Evolutionary conservation across 331 rosid species (phyloP).

Genomic region (Rhamnella rubrinervis): DNA sequence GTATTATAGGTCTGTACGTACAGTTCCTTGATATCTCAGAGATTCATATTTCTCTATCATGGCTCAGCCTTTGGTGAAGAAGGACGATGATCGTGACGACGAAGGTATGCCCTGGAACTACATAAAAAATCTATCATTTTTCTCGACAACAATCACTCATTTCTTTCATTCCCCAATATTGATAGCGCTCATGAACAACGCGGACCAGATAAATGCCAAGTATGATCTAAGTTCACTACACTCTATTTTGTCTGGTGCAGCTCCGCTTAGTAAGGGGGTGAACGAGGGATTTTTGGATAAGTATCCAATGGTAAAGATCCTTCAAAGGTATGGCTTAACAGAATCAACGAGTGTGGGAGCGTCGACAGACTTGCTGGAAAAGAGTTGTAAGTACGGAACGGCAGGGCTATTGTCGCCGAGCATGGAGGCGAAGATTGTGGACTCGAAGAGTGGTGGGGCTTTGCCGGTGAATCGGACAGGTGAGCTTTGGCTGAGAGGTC

Average conservation of each 20-base stretch:
- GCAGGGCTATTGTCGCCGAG: conserved; percentile 71
- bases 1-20: not conserved
- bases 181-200: conserved; percentile 65
- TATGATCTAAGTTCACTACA: conserved; percentile 65
- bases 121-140: not conserved
- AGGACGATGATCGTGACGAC: conserved; percentile 98
- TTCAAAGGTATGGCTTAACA: conserved; percentile 86
- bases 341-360: conserved; percentile 78
- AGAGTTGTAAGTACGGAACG: conserved; percentile 83
- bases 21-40: conserved; percentile 48
- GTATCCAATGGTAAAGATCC: conserved; percentile 53
- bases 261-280: conserved; percentile 85
- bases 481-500: conserved; percentile 92
- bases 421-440: conserved; percentile 70
- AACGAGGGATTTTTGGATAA: conserved; percentile 71
- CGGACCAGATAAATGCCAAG: conserved; percentile 52
- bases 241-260: conserved; percentile 64
- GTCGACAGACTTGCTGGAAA: conserved; percentile 71
- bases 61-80: conserved; percentile 95
- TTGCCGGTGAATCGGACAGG: conserved; percentile 62
- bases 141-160: not conserved
- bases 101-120: conserved; percentile 54
- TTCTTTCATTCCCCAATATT: conserved; percentile 46
- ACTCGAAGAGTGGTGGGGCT: conserved; percentile 44
- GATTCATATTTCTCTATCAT: conserved; percentile 44